Evolutionary conservation across 179 eudicot species (phyloP).

Genomic region (Camellia oleifera): DNA sequence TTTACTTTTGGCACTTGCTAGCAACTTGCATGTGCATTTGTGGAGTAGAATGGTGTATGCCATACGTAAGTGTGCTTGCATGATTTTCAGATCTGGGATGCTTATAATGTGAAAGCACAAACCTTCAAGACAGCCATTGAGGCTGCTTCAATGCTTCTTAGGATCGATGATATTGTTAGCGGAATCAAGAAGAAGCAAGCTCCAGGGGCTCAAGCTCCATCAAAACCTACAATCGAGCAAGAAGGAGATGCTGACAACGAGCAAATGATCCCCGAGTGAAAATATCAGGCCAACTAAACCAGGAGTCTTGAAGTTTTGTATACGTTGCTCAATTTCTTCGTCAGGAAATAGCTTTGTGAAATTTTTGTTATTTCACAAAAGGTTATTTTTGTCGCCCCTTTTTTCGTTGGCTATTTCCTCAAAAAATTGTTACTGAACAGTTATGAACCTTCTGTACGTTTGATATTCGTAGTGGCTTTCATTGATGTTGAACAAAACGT

Average conservation of each 20-base stretch:
- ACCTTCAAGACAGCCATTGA: conserved; percentile 91
- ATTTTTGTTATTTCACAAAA: too few species aligned
- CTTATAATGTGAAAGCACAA: conserved; percentile 85
- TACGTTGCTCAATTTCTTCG: not conserved
- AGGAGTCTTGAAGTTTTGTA: not conserved
- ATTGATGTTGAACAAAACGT: too few species aligned
- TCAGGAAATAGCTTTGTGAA: too few species aligned
- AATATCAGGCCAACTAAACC: not conserved
- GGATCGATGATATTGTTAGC: conserved; percentile 90
- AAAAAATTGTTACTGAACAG: not conserved
- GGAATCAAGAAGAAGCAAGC: conserved; percentile 96
- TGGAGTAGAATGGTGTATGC: too few species aligned
- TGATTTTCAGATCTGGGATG: conserved; percentile 73
- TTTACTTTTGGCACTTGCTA: not conserved
- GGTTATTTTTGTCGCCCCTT: conserved; percentile 16
- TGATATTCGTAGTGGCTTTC: too few species aligned
- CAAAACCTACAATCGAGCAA: conserved; percentile 71
- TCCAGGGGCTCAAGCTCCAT: conserved; percentile 61
- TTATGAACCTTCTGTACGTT: too few species aligned
- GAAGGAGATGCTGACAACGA: conserved; percentile 90
- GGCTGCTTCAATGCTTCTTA: conserved; percentile 90
- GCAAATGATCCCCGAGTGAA: conserved; percentile 76
- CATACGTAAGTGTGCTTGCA: too few species aligned
- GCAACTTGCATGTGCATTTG: not conserved
- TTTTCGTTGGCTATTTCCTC: not conserved